Percentiles rank a stretch among this genome's conserved stretches.
phyloP scores from a whole-genome alignment of 495 filamentous ascomycete genomes.

The Cryomyces antarcticus region DNA sequence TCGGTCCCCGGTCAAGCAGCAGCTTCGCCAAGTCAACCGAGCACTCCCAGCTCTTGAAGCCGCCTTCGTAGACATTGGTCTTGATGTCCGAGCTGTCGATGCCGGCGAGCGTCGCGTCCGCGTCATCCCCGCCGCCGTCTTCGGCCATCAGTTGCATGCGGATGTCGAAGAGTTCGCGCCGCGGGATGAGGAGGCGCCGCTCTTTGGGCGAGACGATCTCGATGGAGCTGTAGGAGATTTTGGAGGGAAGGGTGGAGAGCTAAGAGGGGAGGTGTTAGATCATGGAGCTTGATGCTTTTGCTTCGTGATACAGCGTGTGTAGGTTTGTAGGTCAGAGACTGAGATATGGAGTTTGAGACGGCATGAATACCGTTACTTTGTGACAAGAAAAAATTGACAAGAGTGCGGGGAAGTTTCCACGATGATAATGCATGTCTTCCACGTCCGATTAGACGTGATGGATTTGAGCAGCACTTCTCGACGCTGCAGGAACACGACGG shows the following conservation, averaged over 20 bases:
- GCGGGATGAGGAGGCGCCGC: constrained; percentile 38
- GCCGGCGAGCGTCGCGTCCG: constrained; percentile 21
- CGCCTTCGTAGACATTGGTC: constrained; percentile 84
- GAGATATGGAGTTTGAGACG: no score
- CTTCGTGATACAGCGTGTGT: no score
- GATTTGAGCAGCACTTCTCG: no score
- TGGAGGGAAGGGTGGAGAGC: constrained; percentile 52
- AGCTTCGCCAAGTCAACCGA: constrained; percentile 67
- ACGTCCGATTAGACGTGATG: no score
- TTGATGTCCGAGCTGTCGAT: constrained; percentile 69
- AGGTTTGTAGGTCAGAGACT: no score
- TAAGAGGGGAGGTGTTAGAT: constrained; percentile 7
- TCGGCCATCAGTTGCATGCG: constrained; percentile 88
- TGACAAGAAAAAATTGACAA: no score
- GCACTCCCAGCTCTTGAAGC: constrained; percentile 99
- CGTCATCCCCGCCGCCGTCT: constrained; percentile 25
- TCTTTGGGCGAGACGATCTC: constrained; percentile 28
- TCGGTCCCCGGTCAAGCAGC: constrained; percentile 22
- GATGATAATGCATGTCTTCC: no score
- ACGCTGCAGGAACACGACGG: no score
- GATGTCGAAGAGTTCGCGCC: constrained; percentile 84
- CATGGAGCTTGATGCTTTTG: no score
- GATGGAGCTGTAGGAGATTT: constrained; percentile 52
- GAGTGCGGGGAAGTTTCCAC: no score
- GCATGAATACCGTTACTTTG: no score